Percentiles rank a stretch among this genome's conserved stretches.
phyloP scores from a whole-genome alignment of 108 stramenopile genomes.

The Nannochloropsis granulata region DNA sequence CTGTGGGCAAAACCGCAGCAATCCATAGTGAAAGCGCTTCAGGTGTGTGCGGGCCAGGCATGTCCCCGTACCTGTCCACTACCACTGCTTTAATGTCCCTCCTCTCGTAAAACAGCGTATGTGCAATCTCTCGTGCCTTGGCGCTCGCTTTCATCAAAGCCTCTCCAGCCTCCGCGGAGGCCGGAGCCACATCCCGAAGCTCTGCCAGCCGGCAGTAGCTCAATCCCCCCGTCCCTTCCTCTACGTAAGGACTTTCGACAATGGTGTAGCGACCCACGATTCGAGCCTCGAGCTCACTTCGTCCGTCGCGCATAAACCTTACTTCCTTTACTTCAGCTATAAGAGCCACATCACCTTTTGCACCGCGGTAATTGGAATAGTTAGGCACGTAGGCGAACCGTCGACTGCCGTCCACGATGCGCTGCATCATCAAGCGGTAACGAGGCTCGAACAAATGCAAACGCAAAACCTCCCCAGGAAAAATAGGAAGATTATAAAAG shows the following conservation, averaged over 20 bases:
- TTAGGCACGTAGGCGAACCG: conserved; percentile 30
- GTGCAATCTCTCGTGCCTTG: not conserved
- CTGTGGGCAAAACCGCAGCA: conserved; percentile 6
- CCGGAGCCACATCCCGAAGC: not conserved
- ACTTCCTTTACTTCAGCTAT: conserved; percentile 22
- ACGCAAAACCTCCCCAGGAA: conserved; percentile 23
- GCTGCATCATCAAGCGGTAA: conserved; percentile 36
- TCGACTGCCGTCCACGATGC: not conserved
- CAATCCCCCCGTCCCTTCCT: conserved; percentile 29
- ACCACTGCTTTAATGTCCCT: not conserved
- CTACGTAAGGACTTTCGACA: conserved; percentile 17
- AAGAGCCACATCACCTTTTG: conserved; percentile 17
- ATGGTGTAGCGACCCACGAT: conserved; percentile 8
- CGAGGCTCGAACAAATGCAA: conserved; percentile 40
- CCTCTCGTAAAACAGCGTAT: not conserved
- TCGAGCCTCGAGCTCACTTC: conserved; percentile 12
- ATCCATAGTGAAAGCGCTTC: conserved; percentile 10
- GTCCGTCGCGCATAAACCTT: conserved; percentile 26
- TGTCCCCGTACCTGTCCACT: conserved; percentile 16
- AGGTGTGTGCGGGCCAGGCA: conserved; percentile 1
- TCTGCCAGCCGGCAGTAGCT: conserved; percentile 13
- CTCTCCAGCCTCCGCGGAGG: not conserved
- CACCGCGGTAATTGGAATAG: conserved; percentile 12
- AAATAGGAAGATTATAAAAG: conserved; percentile 35
- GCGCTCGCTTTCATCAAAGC: not conserved